Conservation (phyloP, 257 asterid genomes). For the Eucommia ulmoides region DNA sequence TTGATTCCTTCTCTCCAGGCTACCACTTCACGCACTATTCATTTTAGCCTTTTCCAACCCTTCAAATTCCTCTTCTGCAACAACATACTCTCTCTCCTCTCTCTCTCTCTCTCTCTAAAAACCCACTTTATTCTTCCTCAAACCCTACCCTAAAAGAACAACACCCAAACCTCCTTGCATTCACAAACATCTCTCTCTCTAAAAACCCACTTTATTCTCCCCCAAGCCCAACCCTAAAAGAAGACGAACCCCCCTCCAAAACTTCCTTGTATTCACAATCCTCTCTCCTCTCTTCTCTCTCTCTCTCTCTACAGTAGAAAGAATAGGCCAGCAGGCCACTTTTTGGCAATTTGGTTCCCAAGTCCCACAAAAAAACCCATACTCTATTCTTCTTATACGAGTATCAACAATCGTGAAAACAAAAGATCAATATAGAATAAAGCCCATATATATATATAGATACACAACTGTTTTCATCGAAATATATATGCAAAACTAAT, state of each 20-base stretch:
- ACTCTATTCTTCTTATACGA: constrained; percentile 5
- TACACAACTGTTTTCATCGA: neutral
- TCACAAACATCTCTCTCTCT: constrained; percentile 37
- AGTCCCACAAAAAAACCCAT: constrained; percentile 1
- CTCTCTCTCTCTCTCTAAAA: constrained; percentile 35
- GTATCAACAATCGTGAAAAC: constrained; percentile 8
- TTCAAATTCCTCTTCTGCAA: constrained; percentile 39
- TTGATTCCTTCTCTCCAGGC: constrained; percentile 28
- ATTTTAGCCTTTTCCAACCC: constrained; percentile 56
- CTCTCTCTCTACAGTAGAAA: constrained; percentile 4
- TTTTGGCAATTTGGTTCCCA: constrained; percentile 1
- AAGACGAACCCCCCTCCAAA: constrained; percentile 17
- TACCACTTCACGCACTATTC: neutral
- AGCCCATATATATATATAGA: neutral
- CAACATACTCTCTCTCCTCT: constrained; percentile 16
- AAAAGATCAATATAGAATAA: neutral
- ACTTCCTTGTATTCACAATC: constrained; percentile 39
- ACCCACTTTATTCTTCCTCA: constrained; percentile 60
- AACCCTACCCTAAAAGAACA: constrained; percentile 37
- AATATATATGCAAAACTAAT: no score
- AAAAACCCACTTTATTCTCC: constrained; percentile 20
- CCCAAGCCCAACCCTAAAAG: constrained; percentile 36
- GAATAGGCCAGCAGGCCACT: no score
- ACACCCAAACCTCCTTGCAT: constrained; percentile 30
- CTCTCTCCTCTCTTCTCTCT: constrained; percentile 11